Base-by-base conservation (phyloP, 192 early-diverging fungal genomes). In the Linnemannia exigua region DNA sequence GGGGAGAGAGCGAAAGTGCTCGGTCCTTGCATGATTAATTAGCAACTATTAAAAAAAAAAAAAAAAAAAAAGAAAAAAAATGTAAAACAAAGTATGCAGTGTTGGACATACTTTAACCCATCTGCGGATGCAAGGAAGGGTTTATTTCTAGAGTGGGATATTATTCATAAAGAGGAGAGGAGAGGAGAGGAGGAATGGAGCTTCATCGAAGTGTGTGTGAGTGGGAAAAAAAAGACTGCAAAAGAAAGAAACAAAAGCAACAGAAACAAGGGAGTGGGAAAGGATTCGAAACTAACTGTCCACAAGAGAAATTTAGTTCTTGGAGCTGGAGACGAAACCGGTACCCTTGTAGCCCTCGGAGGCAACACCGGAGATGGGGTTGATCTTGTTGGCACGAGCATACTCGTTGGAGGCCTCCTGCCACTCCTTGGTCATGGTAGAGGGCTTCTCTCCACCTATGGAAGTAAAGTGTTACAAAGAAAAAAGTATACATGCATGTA, bases 281-380 rank as follows among this genome's bases (percentile, higher is more conserved):
- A n/a, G 52, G 17, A 54, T 54, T 54, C 52, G 52, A 16, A 54
- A 25, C n/a, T n/a, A n/a, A 54, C 52, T 25, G 25, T 20, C 52
- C 22, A n/a, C n/a, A 44, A 61, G 25, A 83, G 22, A 31, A 47
- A 41, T 69, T 86, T 72, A 54, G 61, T 84, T 90, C 88, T 76
- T 86, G 80, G 77, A 77, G 82, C 75, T 89, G 88, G 75, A 76
- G 86, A 94, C 91, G 73, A 92, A 91, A 75, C 95, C 95, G 67
- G 91, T 94, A 90, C 95, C 95, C 88, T 90, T 89, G 90, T 95
- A 95, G 70, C 88, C 91, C 79, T 95, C 94, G 66, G 95, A 96
- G 52, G 94, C 91, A 68, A 95, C 88, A 91, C 94, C 95, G 74
- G 89, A 79, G 86, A 95, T 94, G 63, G 95, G 95, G 87, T 96